Evolutionary conservation across 331 rosid genomes (phyloP).

Genomic region (Malus hybrid): DNA sequence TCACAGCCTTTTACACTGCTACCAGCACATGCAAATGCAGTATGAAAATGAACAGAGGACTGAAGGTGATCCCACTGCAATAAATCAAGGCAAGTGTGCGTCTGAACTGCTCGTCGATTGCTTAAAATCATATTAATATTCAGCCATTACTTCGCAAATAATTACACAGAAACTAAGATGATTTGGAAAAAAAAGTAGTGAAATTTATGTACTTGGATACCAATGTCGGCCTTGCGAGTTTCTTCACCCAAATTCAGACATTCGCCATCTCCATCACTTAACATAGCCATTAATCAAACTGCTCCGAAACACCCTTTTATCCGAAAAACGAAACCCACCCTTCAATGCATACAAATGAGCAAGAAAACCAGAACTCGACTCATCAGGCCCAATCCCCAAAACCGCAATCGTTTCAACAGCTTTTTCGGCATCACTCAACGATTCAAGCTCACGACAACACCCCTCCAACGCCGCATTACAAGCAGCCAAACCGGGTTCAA

Average conservation of each 20-base stretch:
- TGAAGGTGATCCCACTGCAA: neutral
- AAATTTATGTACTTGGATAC: no score
- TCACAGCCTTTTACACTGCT: neutral
- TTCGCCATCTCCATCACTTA: constrained; percentile 22
- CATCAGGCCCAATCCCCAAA: constrained; percentile 65
- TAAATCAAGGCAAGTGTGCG: neutral
- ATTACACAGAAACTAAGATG: no score
- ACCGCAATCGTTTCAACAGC: constrained; percentile 60
- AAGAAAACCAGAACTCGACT: constrained; percentile 63
- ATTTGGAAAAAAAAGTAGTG: no score
- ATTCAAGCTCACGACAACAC: constrained; percentile 67
- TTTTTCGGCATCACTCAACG: constrained; percentile 55
- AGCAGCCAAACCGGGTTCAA: constrained; percentile 67
- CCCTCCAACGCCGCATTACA: constrained; percentile 86
- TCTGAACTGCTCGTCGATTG: neutral
- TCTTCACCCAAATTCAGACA: constrained; percentile 45
- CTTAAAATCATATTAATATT: neutral
- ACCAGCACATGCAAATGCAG: neutral
- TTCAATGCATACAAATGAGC: constrained; percentile 79
- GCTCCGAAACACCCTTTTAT: constrained; percentile 33
- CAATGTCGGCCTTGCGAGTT: constrained; percentile 11
- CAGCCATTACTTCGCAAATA: no score
- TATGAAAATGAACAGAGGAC: no score
- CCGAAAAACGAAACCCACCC: constrained; percentile 50
- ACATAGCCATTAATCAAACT: constrained; percentile 65